Conservation (phyloP, 164 flowering plant species). For the Magnolia kwangsiensis region DNA sequence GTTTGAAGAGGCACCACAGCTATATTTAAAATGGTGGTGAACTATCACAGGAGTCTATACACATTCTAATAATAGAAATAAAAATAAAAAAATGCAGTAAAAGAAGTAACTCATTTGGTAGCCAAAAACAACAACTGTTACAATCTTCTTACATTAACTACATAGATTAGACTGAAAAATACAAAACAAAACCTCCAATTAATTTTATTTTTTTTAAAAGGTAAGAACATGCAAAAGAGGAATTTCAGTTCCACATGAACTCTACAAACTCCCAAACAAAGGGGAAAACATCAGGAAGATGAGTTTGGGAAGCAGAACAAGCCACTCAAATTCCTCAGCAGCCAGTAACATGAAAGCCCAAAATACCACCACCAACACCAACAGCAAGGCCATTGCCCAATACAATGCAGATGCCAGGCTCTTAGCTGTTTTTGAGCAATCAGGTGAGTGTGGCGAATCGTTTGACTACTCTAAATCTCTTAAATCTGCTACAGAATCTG, state of each 20-base stretch:
- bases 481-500: conserved; percentile 18
- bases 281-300: background rate
- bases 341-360: conserved; percentile 32
- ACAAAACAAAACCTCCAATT: no score
- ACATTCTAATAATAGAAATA: no score
- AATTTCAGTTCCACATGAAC: no score
- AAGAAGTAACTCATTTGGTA: no score
- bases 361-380: background rate
- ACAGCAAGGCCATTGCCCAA: conserved; percentile 32
- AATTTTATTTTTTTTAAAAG: no score
- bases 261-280: no score
- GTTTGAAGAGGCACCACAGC: no score
- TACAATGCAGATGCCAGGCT: conserved; percentile 60
- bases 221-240: no score
- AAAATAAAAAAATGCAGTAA: no score
- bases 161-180: no score
- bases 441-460: conserved; percentile 47
- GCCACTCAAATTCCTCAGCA: conserved; percentile 15
- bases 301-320: background rate
- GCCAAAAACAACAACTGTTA: no score
- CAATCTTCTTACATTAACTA: no score
- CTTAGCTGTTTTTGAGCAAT: conserved; percentile 56
- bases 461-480: conserved; percentile 57
- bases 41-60: background rate
- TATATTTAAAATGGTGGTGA: background rate